A percentile compares a stretch with the other conserved stretches of the same genome.
These are phyloP conservation scores for Zoysia matrella DNA, from an alignment of 202 grass and related monocot species.

Conservation along the genomic window DNA sequence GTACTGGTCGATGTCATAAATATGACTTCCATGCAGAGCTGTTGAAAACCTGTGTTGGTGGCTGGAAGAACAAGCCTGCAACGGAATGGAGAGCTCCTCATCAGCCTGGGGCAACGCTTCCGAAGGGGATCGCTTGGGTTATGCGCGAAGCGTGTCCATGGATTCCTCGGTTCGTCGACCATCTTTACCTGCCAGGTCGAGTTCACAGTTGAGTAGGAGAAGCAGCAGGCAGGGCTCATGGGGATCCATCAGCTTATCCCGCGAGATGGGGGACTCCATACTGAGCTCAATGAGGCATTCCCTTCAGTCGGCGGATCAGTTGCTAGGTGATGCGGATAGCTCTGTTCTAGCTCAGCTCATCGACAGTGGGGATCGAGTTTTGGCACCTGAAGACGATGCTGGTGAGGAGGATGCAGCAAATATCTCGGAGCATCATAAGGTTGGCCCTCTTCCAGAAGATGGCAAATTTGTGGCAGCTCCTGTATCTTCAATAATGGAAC, in stretches of 20 bases:
- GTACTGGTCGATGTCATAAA: conserved; percentile 12
- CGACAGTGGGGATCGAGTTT: conserved; percentile 66
- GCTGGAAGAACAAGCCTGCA: conserved; percentile 4
- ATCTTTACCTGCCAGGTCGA: conserved; percentile 43
- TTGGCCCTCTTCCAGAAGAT: conserved; percentile 41
- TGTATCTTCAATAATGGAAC: conserved; percentile 1
- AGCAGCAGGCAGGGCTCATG: conserved; percentile 52
- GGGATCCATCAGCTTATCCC: conserved; percentile 61
- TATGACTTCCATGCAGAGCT: conserved; percentile 20
- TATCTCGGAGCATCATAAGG: conserved; percentile 33
- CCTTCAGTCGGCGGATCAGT: conserved; percentile 62
- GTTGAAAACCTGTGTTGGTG: neutral
- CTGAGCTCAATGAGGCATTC: conserved; percentile 76
- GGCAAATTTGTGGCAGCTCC: conserved; percentile 16
- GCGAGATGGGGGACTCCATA: conserved; percentile 63
- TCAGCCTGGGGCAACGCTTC: neutral
- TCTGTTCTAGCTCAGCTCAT: conserved; percentile 67
- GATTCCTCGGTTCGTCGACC: conserved; percentile 32
- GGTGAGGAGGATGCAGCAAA: conserved; percentile 46
- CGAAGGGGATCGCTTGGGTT: conserved; percentile 9
- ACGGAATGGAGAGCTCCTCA: no score
- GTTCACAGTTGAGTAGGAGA: conserved; percentile 49
- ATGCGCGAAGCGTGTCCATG: conserved; percentile 53
- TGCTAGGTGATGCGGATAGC: conserved; percentile 64
- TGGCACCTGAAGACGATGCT: conserved; percentile 37